Conservation (phyloP, 495 filamentous ascomycete genomes). For the Cudoniella acicularis region DNA sequence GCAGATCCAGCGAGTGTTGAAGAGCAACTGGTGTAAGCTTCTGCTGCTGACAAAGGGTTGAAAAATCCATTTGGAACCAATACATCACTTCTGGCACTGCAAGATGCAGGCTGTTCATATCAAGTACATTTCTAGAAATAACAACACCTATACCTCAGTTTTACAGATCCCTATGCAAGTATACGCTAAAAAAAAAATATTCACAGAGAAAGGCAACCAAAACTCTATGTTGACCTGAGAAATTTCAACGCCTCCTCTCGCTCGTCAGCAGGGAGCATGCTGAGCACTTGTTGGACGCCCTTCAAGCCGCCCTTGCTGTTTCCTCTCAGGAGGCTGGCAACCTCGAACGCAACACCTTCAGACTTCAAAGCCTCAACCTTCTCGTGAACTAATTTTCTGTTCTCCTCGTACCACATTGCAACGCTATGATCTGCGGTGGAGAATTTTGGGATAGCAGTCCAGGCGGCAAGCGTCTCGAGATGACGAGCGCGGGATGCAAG, state of each 20-base stretch:
- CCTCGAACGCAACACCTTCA: conserved; percentile 72
- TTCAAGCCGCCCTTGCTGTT: conserved; percentile 76
- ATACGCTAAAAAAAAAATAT: conserved; percentile 3
- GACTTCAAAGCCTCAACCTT: conserved; percentile 79
- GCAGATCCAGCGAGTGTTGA: not conserved
- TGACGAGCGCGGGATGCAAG: conserved; percentile 54
- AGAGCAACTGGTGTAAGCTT: not conserved
- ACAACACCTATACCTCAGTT: conserved; percentile 4
- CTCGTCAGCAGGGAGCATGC: conserved; percentile 82
- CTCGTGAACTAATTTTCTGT: conserved; percentile 70
- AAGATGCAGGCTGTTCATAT: not conserved
- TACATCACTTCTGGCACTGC: no score
- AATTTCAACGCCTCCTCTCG: conserved; percentile 80
- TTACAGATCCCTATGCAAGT: conserved; percentile 2
- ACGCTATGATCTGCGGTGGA: conserved; percentile 75
- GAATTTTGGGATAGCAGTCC: conserved; percentile 71
- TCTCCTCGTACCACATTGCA: conserved; percentile 96
- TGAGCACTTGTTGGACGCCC: conserved; percentile 81
- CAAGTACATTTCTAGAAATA: not conserved
- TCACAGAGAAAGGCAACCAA: not conserved
- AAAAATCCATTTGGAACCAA: no score
- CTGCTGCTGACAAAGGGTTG: no score
- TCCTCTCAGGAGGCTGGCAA: conserved; percentile 67
- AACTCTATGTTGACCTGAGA: conserved; percentile 34
- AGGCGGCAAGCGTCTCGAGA: conserved; percentile 68